phyloP scores from a whole-genome alignment of 1,284 basidiomycete species.

The Sanghuangporus sanghuang region DNA sequence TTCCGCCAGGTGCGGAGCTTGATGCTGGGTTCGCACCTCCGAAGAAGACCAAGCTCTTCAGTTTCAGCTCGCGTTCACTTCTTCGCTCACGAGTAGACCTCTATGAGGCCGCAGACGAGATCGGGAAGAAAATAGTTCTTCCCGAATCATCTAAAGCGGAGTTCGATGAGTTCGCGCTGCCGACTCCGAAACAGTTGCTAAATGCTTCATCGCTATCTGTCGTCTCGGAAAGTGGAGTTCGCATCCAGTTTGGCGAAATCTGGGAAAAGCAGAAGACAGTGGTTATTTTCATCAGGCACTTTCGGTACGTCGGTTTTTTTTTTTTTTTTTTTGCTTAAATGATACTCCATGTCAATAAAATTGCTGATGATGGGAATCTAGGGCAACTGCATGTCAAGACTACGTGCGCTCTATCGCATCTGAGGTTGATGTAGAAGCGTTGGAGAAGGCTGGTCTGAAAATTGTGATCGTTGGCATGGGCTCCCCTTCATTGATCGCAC shows the following conservation, averaged over 20 bases:
- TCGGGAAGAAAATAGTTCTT: neutral
- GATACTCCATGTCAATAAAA: conserved; percentile 15
- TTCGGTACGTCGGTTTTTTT: conserved; percentile 40
- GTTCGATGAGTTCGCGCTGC: conserved; percentile 24
- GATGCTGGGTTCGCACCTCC: conserved; percentile 10
- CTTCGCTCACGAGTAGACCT: conserved; percentile 5
- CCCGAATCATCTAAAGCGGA: neutral
- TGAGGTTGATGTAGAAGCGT: conserved; percentile 44
- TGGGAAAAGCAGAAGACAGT: conserved; percentile 63
- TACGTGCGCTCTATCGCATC: conserved; percentile 69
- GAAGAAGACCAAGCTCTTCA: conserved; percentile 10
- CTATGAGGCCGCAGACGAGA: conserved; percentile 2
- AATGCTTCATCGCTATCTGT: conserved; percentile 61
- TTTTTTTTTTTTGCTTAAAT: conserved; percentile 3
- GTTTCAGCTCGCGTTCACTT: conserved; percentile 14
- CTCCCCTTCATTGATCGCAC: conserved; percentile 63
- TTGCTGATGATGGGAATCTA: conserved; percentile 20
- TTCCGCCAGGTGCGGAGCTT: neutral
- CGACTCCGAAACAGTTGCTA: conserved; percentile 46
- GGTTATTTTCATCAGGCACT: conserved; percentile 72
- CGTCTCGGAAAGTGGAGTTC: conserved; percentile 60
- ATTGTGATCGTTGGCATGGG: conserved; percentile 80
- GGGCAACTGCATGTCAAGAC: conserved; percentile 79
- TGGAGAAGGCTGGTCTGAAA: conserved; percentile 49
- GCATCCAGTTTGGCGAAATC: conserved; percentile 67